Evolutionary conservation across 2,329 filamentous ascomycete species (phyloP).

Genomic region (Cladosporium sp.): DNA sequence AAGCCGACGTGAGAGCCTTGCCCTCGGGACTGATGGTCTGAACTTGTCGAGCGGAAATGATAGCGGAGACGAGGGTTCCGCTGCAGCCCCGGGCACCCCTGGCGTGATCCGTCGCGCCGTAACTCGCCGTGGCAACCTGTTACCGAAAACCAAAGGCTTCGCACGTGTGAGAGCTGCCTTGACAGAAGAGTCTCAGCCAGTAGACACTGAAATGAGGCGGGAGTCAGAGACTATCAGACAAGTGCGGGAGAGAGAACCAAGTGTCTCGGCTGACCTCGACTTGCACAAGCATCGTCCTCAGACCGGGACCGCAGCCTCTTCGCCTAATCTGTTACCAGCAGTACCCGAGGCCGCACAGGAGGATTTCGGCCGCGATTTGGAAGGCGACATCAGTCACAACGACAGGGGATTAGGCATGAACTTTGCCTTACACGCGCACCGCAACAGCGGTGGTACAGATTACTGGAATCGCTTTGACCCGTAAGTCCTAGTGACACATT

Average conservation of each 20-base stretch:
- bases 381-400: conserved; percentile 18
- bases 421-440: conserved; percentile 68
- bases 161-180: conserved; percentile 86
- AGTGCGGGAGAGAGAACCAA: conserved; percentile 76
- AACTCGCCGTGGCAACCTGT: conserved; percentile 77
- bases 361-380: conserved; percentile 60
- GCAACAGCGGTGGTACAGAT: conserved; percentile 63
- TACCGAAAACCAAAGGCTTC: conserved; percentile 95
- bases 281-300: conserved; percentile 35
- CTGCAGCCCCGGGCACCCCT: conserved; percentile 47
- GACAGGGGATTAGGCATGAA: conserved; percentile 50
- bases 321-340: conserved; percentile 57
- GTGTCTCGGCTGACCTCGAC: conserved; percentile 32
- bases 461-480: conserved; percentile 80
- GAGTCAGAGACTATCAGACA: conserved; percentile 95
- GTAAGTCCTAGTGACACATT: neutral
- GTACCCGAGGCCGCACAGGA: conserved; percentile 56
- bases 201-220: conserved; percentile 80
- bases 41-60: conserved; percentile 75
- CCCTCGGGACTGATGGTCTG: conserved; percentile 81
- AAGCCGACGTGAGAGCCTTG: conserved; percentile 74
- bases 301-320: conserved; percentile 58
- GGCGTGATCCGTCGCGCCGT: conserved; percentile 78
- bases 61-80: conserved; percentile 61
- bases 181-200: conserved; percentile 76